Evolutionary conservation across 2,329 filamentous ascomycete species (phyloP).

Genomic region (Botrytis medusae): DNA sequence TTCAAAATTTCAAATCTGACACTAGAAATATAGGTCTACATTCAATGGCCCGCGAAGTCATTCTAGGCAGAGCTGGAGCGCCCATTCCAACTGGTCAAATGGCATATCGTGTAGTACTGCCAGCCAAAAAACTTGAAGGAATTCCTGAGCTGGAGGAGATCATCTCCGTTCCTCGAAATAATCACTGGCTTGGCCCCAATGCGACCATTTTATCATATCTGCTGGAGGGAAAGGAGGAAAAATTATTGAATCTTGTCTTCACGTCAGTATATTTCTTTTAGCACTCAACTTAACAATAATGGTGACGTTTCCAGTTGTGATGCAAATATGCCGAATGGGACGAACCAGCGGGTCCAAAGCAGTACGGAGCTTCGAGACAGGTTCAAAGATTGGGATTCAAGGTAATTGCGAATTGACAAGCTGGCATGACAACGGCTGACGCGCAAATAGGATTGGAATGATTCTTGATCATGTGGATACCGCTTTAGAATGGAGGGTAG

Average conservation of each 20-base stretch:
- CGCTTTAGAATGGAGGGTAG: constrained; percentile 9
- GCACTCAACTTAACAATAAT: not conserved
- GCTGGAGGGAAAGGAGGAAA: constrained; percentile 16
- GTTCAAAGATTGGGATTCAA: not conserved
- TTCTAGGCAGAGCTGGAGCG: constrained; percentile 41
- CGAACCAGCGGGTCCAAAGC: not conserved
- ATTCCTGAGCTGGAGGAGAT: constrained; percentile 45
- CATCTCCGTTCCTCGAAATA: constrained; percentile 44
- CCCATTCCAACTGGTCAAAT: constrained; percentile 45
- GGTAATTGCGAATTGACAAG: not conserved
- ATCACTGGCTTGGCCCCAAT: constrained; percentile 44
- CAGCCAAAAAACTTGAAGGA: constrained; percentile 43
- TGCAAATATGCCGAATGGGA: constrained; percentile 5
- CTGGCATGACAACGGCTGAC: not conserved
- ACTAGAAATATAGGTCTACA: not conserved
- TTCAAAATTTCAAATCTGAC: not conserved
- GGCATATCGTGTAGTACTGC: constrained; percentile 47
- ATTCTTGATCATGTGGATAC: constrained; percentile 6
- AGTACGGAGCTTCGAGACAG: not conserved
- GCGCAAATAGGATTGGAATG: not conserved
- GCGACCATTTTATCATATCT: constrained; percentile 30
- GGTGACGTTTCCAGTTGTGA: not conserved
- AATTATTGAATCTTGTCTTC: constrained; percentile 4
- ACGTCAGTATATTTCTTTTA: not conserved
- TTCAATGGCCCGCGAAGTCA: constrained; percentile 25